Evolutionary conservation across 352 stramenopile species (phyloP).

Genomic region (Phytopythium delawarense): DNA sequence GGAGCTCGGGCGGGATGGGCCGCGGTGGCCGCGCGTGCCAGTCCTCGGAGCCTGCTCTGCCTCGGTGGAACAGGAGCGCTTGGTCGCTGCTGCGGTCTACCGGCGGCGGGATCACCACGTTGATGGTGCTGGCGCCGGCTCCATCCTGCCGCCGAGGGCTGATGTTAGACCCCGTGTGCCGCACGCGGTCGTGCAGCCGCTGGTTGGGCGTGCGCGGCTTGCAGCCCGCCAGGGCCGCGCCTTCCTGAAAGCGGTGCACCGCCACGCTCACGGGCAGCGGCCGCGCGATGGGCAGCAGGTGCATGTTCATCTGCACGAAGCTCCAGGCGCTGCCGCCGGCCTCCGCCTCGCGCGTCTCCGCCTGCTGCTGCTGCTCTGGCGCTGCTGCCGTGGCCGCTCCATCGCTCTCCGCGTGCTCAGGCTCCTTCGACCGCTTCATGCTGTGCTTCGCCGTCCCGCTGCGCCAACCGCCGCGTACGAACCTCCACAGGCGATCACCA

Average conservation of each 20-base stretch:
- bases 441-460: not conserved
- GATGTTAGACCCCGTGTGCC: slow-evolving; percentile 53
- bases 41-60: slow-evolving; percentile 24
- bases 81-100: not conserved
- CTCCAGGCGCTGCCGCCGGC: slow-evolving; percentile 45
- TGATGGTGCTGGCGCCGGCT: slow-evolving; percentile 9
- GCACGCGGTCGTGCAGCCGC: slow-evolving; percentile 48
- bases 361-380: not conserved
- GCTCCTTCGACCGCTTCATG: not conserved
- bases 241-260: slow-evolving; percentile 40
- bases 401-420: not conserved
- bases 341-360: not conserved
- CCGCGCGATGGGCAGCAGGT: slow-evolving; percentile 66
- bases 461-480: not conserved
- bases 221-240: slow-evolving; percentile 15
- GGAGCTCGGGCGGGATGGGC: not conserved
- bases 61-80: not conserved
- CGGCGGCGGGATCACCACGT: not conserved
- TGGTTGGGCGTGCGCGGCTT: slow-evolving; percentile 58
- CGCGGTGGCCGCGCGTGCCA: slow-evolving; percentile 21
- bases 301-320: slow-evolving; percentile 88
- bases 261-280: slow-evolving; percentile 50
- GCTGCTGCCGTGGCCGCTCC: not conserved
- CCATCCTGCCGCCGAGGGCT: slow-evolving; percentile 56
- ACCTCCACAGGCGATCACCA: not conserved